Evolutionary conservation across 495 filamentous ascomycete genomes (phyloP), one percentile per base, ranked within the genome.

Genomic region (Aspergillus ostianus): DNA sequence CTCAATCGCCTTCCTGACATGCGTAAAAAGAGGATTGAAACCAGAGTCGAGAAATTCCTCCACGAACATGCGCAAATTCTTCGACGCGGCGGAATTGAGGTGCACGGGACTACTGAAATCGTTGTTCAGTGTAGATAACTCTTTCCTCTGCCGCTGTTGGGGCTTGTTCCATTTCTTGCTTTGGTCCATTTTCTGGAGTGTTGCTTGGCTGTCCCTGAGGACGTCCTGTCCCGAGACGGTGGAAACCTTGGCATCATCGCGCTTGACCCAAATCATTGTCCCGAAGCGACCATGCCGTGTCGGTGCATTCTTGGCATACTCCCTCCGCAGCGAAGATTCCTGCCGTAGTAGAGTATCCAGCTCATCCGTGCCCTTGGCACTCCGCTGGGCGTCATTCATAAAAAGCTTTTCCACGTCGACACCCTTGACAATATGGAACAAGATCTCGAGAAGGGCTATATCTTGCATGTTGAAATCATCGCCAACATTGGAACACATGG

Each of bases 191-290:
- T 96, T 93, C 26, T 82, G 74, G 50, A 92, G 77, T n/a, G 85
- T 87, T 9, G 82, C 78, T 53, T 90, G 84, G n/a, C 82, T 80
- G 61, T 93, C 86, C 21, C 87, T 82, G 54, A 98, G 80, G 17
- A 87, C 86, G 62, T 89, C 85, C 69, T 98, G 95, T 9, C 95
- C 95, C 2, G 91, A 90, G 3, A 99, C 85, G 0, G 92, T 93
- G 6, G 90, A 87, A 50, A 93, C 79, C 64, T 89, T 90, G 8
- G 82, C 78, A 67, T 94, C 90, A 56, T 90, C 89, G 53, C 91
- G 81, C 75, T 97, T 91, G 46, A 99, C 86, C 94, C 95, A 98
- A 19, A 96, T 87, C 88, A 97, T 97, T 15, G 92, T 96, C 2
- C 95, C 95, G 68, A 97, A 99, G 54, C 95, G 82, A 62, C 92